Evolutionary conservation across 2,329 filamentous ascomycete genomes (phyloP), one percentile per base, ranked within the genome.

Genomic region (Calonectria pseudoreteaudii): DNA sequence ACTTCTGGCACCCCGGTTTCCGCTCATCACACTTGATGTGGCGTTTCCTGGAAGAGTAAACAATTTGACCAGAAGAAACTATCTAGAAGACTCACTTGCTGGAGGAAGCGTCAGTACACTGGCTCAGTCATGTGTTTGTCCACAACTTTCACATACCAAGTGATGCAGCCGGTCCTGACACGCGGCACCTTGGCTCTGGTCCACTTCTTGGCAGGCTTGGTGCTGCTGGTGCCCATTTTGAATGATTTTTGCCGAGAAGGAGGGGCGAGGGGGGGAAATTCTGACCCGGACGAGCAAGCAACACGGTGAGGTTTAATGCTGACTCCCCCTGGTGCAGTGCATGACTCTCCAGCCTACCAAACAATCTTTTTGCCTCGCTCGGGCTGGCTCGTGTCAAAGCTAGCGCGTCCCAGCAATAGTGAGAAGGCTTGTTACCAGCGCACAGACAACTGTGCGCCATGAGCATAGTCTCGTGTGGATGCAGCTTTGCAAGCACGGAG

Each of bases 1-100:
- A 65, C 30, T 49, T 65, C 23, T 49, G 14, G 23, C 60, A 65
- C 2, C 3, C 14, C 10, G 60, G 60, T 16, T 65, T 65, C 14
- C 60, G 38, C n/a, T 65, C 60, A 23, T 65, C 60, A 16, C 60
- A 65, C 16, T 65, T 65, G 26, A 65, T 23, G n/a, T 65, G 60
- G 41, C 60, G 60, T 14, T 30, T 47, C 28, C 60, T 65, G 9
- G 10, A 18, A 9, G 10, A 18, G 28, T 65, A n/a, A 65, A 30
- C 5, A 49, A 20, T 41, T 18, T 31, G 28, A 16, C 16, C 5
- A 13, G 3, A 20, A 18, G 2, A 30, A 4, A 28, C 41, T 23
- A 11, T 9, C 36, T 4, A 4, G 18, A 7, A 23, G 28, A 65
- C 60, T 30, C 18, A 65, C 60, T 65, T 65, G 60, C 60, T 65